phyloP scores from a whole-genome alignment of 345 rosid genomes.

The Moricandia arvensis region DNA sequence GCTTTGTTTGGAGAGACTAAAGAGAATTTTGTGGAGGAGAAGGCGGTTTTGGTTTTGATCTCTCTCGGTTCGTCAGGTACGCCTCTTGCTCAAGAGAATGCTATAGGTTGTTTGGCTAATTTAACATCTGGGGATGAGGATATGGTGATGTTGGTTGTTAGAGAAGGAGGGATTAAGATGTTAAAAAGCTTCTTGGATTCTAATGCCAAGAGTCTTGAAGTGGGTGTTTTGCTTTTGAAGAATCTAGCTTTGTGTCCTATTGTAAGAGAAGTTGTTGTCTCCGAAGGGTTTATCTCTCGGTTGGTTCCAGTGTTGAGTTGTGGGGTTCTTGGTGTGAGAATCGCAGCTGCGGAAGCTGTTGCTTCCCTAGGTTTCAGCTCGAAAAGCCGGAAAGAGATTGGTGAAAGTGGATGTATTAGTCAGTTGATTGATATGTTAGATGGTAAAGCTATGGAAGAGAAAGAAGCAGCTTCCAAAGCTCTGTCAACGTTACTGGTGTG shows the following conservation, averaged over 20 bases:
- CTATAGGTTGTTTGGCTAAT: slow-evolving; percentile 72
- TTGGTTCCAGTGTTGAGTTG: slow-evolving; percentile 53
- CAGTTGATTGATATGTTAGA: slow-evolving; percentile 74
- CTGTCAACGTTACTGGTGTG: slow-evolving; percentile 52
- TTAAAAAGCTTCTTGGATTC: slow-evolving; percentile 84
- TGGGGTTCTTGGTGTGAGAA: slow-evolving; percentile 67
- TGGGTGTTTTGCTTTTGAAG: slow-evolving; percentile 54
- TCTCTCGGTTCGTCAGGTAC: slow-evolving; percentile 70
- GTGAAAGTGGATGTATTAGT: slow-evolving; percentile 57
- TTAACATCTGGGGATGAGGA: slow-evolving; percentile 54
- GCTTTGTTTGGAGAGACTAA: slow-evolving; percentile 55
- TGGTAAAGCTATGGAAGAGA: slow-evolving; percentile 81
- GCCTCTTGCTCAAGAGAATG: slow-evolving; percentile 70
- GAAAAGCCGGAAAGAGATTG: slow-evolving; percentile 64
- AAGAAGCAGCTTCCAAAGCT: slow-evolving; percentile 80
- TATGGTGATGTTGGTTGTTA: slow-evolving; percentile 59
- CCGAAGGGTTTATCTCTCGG: slow-evolving; percentile 59
- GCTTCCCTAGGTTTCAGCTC: slow-evolving; percentile 52
- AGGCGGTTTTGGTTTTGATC: slow-evolving; percentile 57
- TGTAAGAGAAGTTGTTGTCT: slow-evolving; percentile 60
- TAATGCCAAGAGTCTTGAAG: slow-evolving; percentile 53
- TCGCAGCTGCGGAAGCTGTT: slow-evolving; percentile 69
- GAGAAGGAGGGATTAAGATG: slow-evolving; percentile 68
- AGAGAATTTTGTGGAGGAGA: slow-evolving; percentile 77
- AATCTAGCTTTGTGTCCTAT: slow-evolving; percentile 54